Percentiles rank a stretch among this genome's conserved stretches.
Conservation (phyloP, 2,329 filamentous ascomycete genomes). For the Parafenestella ontariensis region DNA sequence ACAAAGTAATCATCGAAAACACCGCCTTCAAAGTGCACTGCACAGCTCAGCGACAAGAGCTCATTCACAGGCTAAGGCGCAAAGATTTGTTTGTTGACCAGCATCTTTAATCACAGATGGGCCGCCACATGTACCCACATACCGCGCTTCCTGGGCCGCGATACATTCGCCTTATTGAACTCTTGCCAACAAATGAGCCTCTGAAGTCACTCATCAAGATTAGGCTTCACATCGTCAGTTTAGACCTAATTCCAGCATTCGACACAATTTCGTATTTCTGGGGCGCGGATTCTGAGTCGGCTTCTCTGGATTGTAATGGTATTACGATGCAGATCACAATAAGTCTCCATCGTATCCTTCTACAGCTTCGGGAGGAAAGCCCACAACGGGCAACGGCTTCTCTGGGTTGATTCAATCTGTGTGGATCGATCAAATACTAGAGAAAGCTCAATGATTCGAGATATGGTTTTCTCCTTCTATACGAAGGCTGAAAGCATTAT, state of each 20-base stretch:
- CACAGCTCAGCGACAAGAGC: no score
- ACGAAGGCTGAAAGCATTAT: background rate
- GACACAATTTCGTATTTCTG: background rate
- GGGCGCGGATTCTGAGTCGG: background rate
- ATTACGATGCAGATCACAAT: background rate
- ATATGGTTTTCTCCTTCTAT: background rate
- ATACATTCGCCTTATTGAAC: background rate
- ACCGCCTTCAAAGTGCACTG: no score
- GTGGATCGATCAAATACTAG: background rate
- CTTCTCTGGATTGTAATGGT: background rate
- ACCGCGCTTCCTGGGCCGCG: background rate
- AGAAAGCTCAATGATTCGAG: no score
- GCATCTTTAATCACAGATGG: no score
- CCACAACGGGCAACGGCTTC: background rate
- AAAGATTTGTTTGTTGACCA: no score
- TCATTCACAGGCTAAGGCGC: no score
- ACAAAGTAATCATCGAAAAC: no score
- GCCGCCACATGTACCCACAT: background rate
- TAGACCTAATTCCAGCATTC: background rate
- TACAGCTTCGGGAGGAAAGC: background rate
- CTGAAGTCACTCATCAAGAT: background rate
- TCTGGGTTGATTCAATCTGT: no score
- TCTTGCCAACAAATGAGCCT: background rate
- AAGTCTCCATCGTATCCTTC: background rate
- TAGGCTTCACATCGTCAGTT: background rate